Conservation (phyloP, 2,329 filamentous ascomycete species). For the Bipolaris victoriae region DNA sequence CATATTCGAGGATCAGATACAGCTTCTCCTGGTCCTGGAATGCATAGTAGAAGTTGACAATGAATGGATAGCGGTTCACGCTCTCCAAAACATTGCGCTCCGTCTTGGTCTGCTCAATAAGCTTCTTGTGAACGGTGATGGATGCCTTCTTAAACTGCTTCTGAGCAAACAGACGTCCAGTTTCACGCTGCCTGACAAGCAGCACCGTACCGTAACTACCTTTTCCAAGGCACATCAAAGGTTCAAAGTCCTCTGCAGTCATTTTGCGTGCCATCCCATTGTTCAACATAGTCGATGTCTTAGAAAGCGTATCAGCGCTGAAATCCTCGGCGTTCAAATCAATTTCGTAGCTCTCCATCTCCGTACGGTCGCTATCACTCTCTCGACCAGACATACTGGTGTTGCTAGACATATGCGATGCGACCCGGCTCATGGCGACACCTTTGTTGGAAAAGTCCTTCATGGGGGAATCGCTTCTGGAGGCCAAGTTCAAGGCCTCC, state of each 20-base stretch:
- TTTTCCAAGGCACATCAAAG: slow-evolving; percentile 90
- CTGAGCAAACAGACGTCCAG: slow-evolving; percentile 91
- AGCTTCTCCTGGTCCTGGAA: slow-evolving; percentile 98
- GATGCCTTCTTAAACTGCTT: slow-evolving; percentile 99
- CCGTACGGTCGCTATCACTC: slow-evolving; percentile 72
- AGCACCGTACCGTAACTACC: slow-evolving; percentile 95
- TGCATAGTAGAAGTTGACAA: slow-evolving; percentile 97
- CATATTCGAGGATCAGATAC: slow-evolving; percentile 96
- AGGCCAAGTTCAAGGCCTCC: slow-evolving; percentile 73
- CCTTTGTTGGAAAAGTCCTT: slow-evolving; percentile 59
- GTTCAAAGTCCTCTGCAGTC: slow-evolving; percentile 87
- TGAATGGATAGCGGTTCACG: slow-evolving; percentile 94
- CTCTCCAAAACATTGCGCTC: slow-evolving; percentile 94
- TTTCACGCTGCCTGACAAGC: slow-evolving; percentile 86
- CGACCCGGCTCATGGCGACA: slow-evolving; percentile 34
- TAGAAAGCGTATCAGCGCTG: slow-evolving; percentile 62
- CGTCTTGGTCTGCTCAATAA: slow-evolving; percentile 96
- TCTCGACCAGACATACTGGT: slow-evolving; percentile 63
- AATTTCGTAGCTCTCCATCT: slow-evolving; percentile 84
- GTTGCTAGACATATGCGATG: slow-evolving; percentile 58
- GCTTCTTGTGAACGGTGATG: slow-evolving; percentile 90
- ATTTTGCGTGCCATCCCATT: slow-evolving; percentile 76
- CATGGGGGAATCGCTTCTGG: slow-evolving; percentile 63
- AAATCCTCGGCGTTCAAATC: slow-evolving; percentile 85
- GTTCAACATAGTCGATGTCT: slow-evolving; percentile 41